Evolutionary conservation across 495 filamentous ascomycete genomes (phyloP), one percentile per base, ranked within the genome.

Genomic region (Echria macrotheca): DNA sequence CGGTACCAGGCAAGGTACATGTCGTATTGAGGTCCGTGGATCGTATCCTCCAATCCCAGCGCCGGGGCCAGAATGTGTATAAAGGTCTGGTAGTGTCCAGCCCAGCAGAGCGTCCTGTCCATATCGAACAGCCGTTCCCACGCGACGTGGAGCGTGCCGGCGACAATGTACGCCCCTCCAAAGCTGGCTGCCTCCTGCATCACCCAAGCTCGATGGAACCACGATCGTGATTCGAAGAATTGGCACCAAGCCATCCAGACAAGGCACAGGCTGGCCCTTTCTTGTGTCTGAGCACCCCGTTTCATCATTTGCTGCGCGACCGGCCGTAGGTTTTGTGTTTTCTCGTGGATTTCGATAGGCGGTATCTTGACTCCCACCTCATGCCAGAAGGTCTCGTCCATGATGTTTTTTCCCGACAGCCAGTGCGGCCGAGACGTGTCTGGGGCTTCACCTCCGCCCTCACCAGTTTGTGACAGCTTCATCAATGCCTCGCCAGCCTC

Each of bases 161-260:
- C 33, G 33, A 15, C 33, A 14, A 37, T 37, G 33, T 37, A 37
- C 14, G 33, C 33, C 15, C 33, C 33, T 37, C 7, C 7, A 7
- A 37, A 37, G 33, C 33, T 37, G 33, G 33, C 33, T 37, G 33
- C 33, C 33, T 37, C 33, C 33, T 37, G 33, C 33, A 37, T 37
- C 33, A 37, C 33, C 33, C 33, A 37, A 15, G 33, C 33, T 37
- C 33, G 33, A 37, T 37, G 33, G 14, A 37, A 37, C 33, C 33
- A 37, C 14, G 33, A 37, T 37, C 33, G 33, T 6, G 33, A 37
- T 6, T 37, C 5, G 33, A 37, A 37, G 33, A 37, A 37, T 15
- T 37, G 33, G 33, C 33, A 37, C 33, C 33, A 37, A 37, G 33
- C 14, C 33, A 37, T 37, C 33, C 33, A 37, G 33, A 37, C 33